Evolutionary conservation across 1,139 yeast species (phyloP).

Genomic region (Wickerhamomyces sp.): DNA sequence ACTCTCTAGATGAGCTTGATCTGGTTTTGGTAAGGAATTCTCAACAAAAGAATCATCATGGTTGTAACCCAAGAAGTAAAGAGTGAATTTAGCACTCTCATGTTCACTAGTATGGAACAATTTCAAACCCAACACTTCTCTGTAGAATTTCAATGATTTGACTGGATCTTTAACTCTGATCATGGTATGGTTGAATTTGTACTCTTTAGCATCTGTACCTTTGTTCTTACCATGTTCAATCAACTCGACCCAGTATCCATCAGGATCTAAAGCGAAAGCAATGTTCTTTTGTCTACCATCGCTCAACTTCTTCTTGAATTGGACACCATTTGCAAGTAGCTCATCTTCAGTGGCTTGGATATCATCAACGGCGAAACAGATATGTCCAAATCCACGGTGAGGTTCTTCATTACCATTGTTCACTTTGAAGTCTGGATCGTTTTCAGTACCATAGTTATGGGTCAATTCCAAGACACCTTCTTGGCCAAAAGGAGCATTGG

Average conservation of each 20-base stretch:
- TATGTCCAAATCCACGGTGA: constrained; percentile 90
- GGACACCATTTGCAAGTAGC: constrained; percentile 57
- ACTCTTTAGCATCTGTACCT: constrained; percentile 38
- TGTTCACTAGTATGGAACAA: constrained; percentile 51
- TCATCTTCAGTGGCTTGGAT: constrained; percentile 56
- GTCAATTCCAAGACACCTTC: constrained; percentile 82
- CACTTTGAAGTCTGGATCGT: constrained; percentile 50
- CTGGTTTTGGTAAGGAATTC: constrained; percentile 26
- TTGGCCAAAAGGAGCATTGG: constrained; percentile 47
- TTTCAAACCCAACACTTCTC: constrained; percentile 75
- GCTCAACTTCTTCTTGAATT: constrained; percentile 72
- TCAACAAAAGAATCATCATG: constrained; percentile 34
- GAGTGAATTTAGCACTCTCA: constrained; percentile 71
- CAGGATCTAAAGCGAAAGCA: constrained; percentile 93
- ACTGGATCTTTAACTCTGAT: constrained; percentile 83
- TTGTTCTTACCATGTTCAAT: constrained; percentile 54
- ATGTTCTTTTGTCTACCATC: constrained; percentile 93
- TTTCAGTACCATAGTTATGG: constrained; percentile 74
- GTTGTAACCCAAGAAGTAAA: constrained; percentile 79
- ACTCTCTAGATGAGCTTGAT: constrained; percentile 51
- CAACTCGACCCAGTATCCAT: constrained; percentile 95
- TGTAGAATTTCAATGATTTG: constrained; percentile 71
- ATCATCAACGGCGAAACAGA: constrained; percentile 83
- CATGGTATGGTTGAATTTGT: constrained; percentile 88
- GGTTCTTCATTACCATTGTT: constrained; percentile 85